Base-by-base conservation (phyloP, 176 grass and related monocot species). In the Olyra latifolia region DNA sequence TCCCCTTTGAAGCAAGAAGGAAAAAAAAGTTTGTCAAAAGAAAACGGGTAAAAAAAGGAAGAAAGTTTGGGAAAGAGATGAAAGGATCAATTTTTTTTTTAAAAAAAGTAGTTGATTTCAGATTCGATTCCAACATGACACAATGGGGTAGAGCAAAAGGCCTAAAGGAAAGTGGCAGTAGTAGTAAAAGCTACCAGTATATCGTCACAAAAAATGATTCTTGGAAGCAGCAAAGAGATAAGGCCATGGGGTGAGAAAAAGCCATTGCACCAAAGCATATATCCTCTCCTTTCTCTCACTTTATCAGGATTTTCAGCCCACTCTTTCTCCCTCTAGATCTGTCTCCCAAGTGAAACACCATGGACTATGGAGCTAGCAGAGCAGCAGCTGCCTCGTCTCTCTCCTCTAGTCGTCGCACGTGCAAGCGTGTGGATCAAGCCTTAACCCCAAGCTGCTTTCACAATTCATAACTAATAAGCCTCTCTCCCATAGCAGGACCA, bases 371-470 rank as follows among this genome's bases (percentile, higher is more conserved):
- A 29, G 24, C 52, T 2, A 54, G 19, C 7, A n/a, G 5, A 54
- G 50, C 19, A 3, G 50, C 25, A 6, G 24, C 5, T 47, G 22
- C 14, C 15, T 3, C 32, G 5, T 35, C 32, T 47, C 12, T 40
- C 15, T n/a, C 59, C 11, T 50, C 46, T 40, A 40, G 71, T 82
- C 64, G 14, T 75, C 62, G 75, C 87, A 80, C 69, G 69, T 88
- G 81, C 69, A 68, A 24, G 69, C 81, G 62, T 84, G 87, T 84
- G 81, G 62, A 74, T 80, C 68, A 84, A 84, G 76, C 76, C 42
- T 71, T 25, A 30, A 75, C 5, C 69, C 16, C 49, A 70, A 62
- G 55, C 48, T 75, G 61, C 71, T 60, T 43, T 69, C 78, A 49
- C 53, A 50, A 87, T 49, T 74, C 69, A 35, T 35, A 35, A 35